These are phyloP conservation scores for Populus hybrid DNA, from an alignment of 441 rosid genomes.

Conservation along the genomic window DNA sequence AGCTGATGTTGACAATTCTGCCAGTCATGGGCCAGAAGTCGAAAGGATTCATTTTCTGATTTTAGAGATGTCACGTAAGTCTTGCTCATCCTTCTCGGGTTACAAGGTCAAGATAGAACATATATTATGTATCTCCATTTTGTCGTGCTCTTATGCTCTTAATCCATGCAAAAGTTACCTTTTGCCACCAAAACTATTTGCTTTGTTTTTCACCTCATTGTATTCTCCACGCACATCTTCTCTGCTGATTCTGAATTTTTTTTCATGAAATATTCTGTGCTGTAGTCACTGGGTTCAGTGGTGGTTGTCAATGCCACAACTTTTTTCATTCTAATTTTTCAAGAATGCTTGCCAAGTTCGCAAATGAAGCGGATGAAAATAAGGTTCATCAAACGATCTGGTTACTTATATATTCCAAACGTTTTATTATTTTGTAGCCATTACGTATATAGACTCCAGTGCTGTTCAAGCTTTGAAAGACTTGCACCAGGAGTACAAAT, in stretches of 20 bases:
- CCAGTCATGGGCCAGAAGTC: conserved; percentile 71
- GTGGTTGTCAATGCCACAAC: not conserved
- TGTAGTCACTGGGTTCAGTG: not conserved
- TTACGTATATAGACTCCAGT: conserved; percentile 73
- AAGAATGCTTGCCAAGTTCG: not conserved
- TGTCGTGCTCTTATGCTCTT: not conserved
- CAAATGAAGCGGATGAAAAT: not conserved
- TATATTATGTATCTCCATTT: not conserved
- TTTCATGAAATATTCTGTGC: not conserved
- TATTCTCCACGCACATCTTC: not conserved
- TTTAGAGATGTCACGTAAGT: conserved; percentile 96
- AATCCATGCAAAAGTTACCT: not conserved
- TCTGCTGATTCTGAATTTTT: not conserved
- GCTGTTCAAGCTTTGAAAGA: conserved; percentile 83
- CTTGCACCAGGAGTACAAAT: conserved; percentile 65
- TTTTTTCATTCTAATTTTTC: not conserved
- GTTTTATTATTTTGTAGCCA: conserved; percentile 42
- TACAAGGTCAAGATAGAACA: not conserved
- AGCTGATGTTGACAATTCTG: conserved; percentile 57
- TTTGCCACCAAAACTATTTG: not conserved
- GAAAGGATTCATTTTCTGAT: conserved; percentile 78
- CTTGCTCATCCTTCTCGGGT: not conserved
- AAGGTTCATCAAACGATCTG: not conserved
- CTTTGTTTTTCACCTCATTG: not conserved
- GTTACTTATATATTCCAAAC: not conserved